phyloP scores from a whole-genome alignment of 2,329 filamentous ascomycete species.

The Verticillium zaregamsianum region DNA sequence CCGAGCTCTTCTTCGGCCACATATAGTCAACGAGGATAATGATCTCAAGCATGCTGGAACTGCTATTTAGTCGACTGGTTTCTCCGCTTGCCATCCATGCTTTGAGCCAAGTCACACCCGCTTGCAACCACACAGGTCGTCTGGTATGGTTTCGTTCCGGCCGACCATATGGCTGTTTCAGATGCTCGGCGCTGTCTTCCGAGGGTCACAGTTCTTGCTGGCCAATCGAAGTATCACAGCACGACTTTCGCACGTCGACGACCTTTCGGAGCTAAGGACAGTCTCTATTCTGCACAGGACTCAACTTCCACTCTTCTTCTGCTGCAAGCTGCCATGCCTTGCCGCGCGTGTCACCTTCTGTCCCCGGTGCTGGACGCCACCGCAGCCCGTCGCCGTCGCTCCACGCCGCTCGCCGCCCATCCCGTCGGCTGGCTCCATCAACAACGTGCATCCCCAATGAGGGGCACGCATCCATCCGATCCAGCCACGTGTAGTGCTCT shows the following conservation, averaged over 20 bases:
- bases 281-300: too few relatives aligned
- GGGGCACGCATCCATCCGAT: neutral
- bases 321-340: too few relatives aligned
- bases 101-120: slow-evolving; percentile 5
- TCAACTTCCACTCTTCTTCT: neutral
- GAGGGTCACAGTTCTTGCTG: neutral
- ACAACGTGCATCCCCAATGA: neutral
- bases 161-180: neutral
- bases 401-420: neutral
- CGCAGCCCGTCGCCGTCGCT: neutral
- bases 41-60: neutral
- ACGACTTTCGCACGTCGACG: neutral
- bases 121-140: neutral
- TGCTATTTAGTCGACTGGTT: slow-evolving; percentile 4
- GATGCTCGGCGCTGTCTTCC: neutral
- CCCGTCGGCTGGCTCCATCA: neutral
- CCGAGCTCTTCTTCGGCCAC: neutral
- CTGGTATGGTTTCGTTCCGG: neutral
- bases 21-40: neutral
- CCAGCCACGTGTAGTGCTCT: neutral
- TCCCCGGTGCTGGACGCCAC: neutral
- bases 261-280: too few relatives aligned
- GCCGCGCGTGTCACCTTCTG: neutral
- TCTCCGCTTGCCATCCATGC: neutral
- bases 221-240: neutral